These are phyloP conservation scores for Candida neerlandica DNA, from an alignment of 1,139 yeast species.

Conservation along the genomic window DNA sequence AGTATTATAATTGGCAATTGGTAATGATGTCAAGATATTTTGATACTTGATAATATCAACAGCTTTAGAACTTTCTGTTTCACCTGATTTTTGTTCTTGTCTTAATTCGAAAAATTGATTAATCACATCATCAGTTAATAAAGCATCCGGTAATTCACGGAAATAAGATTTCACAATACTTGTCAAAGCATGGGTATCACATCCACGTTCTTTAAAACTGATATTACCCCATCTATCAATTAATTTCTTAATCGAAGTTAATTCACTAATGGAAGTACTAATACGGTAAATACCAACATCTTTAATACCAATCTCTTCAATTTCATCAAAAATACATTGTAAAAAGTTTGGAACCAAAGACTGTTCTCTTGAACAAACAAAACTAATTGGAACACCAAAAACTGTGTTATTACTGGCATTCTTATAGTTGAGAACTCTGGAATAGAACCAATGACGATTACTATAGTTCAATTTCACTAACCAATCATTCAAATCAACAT, in stretches of 20 bases:
- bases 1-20: conserved; percentile 66
- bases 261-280: conserved; percentile 83
- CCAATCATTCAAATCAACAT: conserved; percentile 79
- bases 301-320: conserved; percentile 81
- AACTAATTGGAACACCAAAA: conserved; percentile 87
- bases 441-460: conserved; percentile 59
- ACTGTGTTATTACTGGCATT: conserved; percentile 42
- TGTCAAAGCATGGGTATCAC: conserved; percentile 86
- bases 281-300: conserved; percentile 93
- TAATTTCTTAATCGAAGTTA: conserved; percentile 65
- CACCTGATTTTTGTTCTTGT: conserved; percentile 32
- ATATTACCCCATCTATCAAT: conserved; percentile 72
- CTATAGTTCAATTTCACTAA: conserved; percentile 51
- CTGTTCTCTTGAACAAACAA: conserved; percentile 73
- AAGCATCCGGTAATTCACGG: conserved; percentile 87
- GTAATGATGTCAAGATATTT: conserved; percentile 52
- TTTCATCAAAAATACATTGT: conserved; percentile 64
- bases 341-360: conserved; percentile 66
- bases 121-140: conserved; percentile 59
- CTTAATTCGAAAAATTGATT: conserved; percentile 51
- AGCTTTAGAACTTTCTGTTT: conserved; percentile 11
- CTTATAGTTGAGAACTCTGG: conserved; percentile 37
- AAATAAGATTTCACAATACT: conserved; percentile 85
- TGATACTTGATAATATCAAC: conserved; percentile 41
- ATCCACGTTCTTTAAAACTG: conserved; percentile 64